A percentile compares a stretch with the other conserved stretches of the same genome.
Conservation (phyloP, 768 basidiomycete genomes). For the Strobilomyces echinocephalus region DNA sequence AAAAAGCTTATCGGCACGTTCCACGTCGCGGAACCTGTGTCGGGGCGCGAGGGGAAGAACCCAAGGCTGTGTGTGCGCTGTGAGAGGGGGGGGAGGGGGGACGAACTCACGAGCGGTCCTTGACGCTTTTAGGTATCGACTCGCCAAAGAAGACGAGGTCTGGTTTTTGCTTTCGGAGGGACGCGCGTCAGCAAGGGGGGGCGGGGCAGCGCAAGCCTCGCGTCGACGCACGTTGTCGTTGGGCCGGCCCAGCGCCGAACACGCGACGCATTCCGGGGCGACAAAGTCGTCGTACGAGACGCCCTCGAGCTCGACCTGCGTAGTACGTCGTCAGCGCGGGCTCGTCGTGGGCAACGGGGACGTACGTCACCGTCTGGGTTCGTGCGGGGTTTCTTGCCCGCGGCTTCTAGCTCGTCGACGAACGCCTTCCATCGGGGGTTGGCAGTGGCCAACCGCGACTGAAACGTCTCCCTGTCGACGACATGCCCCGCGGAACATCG, state of each 20-base stretch:
- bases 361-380: slow-evolving; percentile 92
- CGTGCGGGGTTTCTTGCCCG: slow-evolving; percentile 60
- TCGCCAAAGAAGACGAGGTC: slow-evolving; percentile 89
- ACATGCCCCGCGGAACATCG: slow-evolving; percentile 72
- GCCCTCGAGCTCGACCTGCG: slow-evolving; percentile 75
- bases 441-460: slow-evolving; percentile 60
- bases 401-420: slow-evolving; percentile 56
- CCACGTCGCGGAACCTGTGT: slow-evolving; percentile 57
- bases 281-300: slow-evolving; percentile 72
- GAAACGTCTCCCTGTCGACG: slow-evolving; percentile 64
- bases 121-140: slow-evolving; percentile 63
- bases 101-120: slow-evolving; percentile 71
- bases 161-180: slow-evolving; percentile 57
- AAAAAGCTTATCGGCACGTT: slow-evolving; percentile 62
- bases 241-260: slow-evolving; percentile 50
- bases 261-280: slow-evolving; percentile 73
- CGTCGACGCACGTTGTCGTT: slow-evolving; percentile 50
- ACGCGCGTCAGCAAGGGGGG: slow-evolving; percentile 18
- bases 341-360: slow-evolving; percentile 7
- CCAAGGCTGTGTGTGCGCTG: background rate
- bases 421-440: slow-evolving; percentile 81
- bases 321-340: background rate
- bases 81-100: background rate
- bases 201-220: slow-evolving; percentile 13
- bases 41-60: background rate